Base-by-base conservation (phyloP, 768 basidiomycete species). In the Naganishia vaughanmartiniae region DNA sequence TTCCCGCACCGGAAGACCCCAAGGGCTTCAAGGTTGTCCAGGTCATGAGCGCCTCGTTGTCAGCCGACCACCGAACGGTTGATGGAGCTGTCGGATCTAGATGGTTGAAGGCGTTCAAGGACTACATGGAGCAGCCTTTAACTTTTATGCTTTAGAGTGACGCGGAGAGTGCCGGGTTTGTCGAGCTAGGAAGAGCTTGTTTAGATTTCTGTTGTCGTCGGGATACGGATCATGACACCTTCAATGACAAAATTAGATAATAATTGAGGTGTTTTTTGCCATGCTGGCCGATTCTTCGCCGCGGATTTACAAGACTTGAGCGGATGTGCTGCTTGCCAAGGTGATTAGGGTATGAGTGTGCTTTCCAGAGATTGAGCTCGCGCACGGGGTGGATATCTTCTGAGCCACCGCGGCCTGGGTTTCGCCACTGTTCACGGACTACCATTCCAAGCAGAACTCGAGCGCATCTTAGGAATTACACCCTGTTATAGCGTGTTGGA, bases 31-130 rank as follows among this genome's bases (percentile, higher is more conserved):
- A 93, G 86, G 89, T 88, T 24, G 86, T 86, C 21, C 89, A 92
- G 77, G 85, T 90, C 58, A 94, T 99, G 93, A 96, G 96, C 80
- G 96, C 89, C 21, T 98, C 96, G 5, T 83, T 99, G 76, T 93
- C 91, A 83, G 89, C 89, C 46, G 96, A 99, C 80, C 96, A 99
- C 84, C 85, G 96, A 76, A 90, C 89, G 45, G 94, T 98, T 15
- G 96, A 99, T 81, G 96, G 96, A 54, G 96, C 96, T 57, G 87
- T 98, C 67, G 93, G 89, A 67, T 93, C 96, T 28, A 87, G 87
- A 80, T 99, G 93, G 93, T 76, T 97, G 84, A 79, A 88, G 68
- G 91, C 92, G 46, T 95, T 98, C 86, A 95, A 92, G 83, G 90
- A 91, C 48, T 96, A 93, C 83, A 85, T 98, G 76, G 95, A 98